Percentiles rank a stretch among this genome's conserved stretches.
These are phyloP conservation scores for Metarhizium robertsii DNA, from an alignment of 2,329 filamentous ascomycete genomes.

Conservation along the genomic window DNA sequence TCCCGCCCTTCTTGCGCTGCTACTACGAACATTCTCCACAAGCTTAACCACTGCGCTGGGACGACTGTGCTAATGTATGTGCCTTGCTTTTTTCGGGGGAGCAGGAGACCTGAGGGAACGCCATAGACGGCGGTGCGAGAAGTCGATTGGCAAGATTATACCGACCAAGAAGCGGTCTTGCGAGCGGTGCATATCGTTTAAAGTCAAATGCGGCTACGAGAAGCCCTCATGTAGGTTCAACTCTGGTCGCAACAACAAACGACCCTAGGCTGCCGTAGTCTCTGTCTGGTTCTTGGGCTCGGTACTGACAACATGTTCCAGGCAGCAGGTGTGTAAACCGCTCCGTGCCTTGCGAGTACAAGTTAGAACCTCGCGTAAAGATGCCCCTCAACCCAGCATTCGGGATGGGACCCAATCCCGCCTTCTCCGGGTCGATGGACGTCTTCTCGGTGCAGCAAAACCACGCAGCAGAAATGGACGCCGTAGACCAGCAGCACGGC, in stretches of 20 bases:
- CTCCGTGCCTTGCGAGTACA: slow-evolving; percentile 7
- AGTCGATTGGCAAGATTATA: slow-evolving; percentile 8
- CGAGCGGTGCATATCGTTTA: slow-evolving; percentile 9
- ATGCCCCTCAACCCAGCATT: slow-evolving; percentile 8
- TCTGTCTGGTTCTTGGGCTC: neutral
- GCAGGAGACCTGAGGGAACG: slow-evolving; percentile 7
- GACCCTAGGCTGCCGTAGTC: too few relatives aligned
- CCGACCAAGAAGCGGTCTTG: slow-evolving; percentile 9
- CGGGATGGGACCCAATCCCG: slow-evolving; percentile 3
- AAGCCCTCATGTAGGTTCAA: slow-evolving; percentile 5
- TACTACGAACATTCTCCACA: neutral
- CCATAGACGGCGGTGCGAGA: slow-evolving; percentile 7
- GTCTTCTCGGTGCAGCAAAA: slow-evolving; percentile 3
- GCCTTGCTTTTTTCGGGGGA: neutral
- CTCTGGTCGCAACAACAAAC: neutral
- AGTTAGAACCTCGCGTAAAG: slow-evolving; percentile 7
- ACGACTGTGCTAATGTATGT: neutral
- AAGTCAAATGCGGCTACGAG: slow-evolving; percentile 8
- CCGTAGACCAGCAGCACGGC: neutral
- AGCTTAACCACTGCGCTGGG: neutral
- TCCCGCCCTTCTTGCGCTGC: neutral
- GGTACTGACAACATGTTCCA: neutral
- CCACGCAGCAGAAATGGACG: neutral
- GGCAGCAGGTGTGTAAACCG: slow-evolving; percentile 7
- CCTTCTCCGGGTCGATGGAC: slow-evolving; percentile 6